These are phyloP conservation scores for Magnolia changhungtana DNA, from an alignment of 164 flowering plant species.

Conservation along the genomic window DNA sequence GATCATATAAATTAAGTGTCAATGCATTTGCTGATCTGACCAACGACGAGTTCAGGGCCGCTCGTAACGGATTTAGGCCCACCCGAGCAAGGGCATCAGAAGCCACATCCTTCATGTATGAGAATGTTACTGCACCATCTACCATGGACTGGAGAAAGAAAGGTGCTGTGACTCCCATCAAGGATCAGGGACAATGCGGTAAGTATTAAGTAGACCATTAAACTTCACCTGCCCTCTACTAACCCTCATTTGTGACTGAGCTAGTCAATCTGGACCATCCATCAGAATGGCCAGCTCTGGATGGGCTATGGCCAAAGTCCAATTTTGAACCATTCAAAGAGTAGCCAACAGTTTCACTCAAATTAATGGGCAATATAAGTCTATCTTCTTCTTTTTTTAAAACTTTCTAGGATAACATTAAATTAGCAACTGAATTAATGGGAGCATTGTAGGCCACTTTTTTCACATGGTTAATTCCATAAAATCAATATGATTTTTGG, in stretches of 20 bases:
- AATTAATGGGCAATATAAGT: background rate
- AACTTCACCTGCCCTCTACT: no score
- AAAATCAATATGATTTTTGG: no score
- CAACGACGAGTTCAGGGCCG: conserved; percentile 50
- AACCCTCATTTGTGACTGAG: no score
- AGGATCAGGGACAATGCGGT: conserved; percentile 42
- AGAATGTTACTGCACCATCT: conserved; percentile 19
- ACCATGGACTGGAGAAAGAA: conserved; percentile 33
- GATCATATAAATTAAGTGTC: conserved; percentile 51
- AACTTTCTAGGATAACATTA: background rate
- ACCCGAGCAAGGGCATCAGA: conserved; percentile 43
- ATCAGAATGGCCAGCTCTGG: background rate
- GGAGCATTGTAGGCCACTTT: no score
- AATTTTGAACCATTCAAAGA: background rate
- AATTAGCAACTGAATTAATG: no score
- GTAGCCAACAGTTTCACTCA: background rate
- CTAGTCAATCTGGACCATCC: no score
- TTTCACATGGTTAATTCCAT: no score
- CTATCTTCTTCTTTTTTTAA: no score
- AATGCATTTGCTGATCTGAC: conserved; percentile 74
- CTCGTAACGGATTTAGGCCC: conserved; percentile 46
- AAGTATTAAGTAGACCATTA: background rate
- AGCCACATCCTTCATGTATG: conserved; percentile 47
- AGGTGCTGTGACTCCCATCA: conserved; percentile 38
- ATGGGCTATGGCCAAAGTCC: background rate